Base-by-base conservation (phyloP, 148 eudicot genomes). In the Rhododendron ovatum region DNA sequence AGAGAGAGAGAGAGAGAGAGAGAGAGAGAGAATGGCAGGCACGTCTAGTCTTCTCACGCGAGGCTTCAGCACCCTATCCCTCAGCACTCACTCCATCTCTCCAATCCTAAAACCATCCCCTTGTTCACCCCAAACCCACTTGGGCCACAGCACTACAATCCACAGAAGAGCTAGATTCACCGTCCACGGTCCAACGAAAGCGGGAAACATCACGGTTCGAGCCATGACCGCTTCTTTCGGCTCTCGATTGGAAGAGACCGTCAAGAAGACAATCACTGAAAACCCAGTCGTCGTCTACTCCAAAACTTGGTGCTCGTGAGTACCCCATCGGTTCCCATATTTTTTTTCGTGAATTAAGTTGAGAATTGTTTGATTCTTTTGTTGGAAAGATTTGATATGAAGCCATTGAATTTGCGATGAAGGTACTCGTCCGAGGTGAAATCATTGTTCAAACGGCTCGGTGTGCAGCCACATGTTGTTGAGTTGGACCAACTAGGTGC, bases 231-330 rank as follows among this genome's bases (percentile, higher is more conserved):
- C 91, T 57, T 91, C 96, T 2, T 95, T 92, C 77, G 98, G 98
- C 84, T 90, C 98, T 80, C 87, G 96, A 50, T 82, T 95, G 78
- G 99, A 97, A 74, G 98, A 94, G 30, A 90, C 87, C 8, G 93
- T 97, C 55, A 95, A 93, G 89, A 92, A 93, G 88, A 94, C 98
- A 1, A 61, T 95, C 17, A 65, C 78, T 37, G 96, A 95, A 4
- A 97, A 97, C 78, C 95, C 98, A 22, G 95, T 97, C 82, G 99
- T 97, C 83, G 95, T 95, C 86, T 97, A 97, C 88, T 96, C 99
- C 83, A 96, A 96, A 89, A 85, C 93, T 26, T 96, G 98, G 98
- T 96, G 99, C 76, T 94, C 99, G 99, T 96, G 88, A 91, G 99
- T 88, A 12, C 39, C 33, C 43, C 61, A 26, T 51, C 45, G 71